phyloP scores from a whole-genome alignment of 2,329 filamentous ascomycete species.

The Xylaria sp. region DNA sequence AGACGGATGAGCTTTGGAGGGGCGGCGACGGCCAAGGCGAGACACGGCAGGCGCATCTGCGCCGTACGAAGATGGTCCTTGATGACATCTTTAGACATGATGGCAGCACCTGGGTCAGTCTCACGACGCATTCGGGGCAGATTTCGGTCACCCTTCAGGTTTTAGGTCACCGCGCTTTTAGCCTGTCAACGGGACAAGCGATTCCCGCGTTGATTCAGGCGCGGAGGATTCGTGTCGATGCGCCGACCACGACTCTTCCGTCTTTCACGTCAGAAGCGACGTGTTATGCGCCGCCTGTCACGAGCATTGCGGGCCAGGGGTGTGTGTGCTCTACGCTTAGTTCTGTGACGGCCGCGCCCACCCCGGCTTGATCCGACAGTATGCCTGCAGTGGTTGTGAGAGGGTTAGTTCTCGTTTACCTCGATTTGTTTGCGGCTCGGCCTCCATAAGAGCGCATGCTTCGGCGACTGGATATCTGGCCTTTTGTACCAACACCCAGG shows the following conservation, averaged over 20 bases:
- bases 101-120: conserved; percentile 59
- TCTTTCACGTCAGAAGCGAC: conserved; percentile 50
- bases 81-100: conserved; percentile 63
- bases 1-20: conserved; percentile 56
- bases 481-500: not conserved
- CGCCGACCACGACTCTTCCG: conserved; percentile 42
- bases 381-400: too few species aligned
- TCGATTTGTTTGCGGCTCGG: too few species aligned
- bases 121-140: conserved; percentile 66
- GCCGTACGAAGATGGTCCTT: conserved; percentile 54
- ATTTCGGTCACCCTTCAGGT: conserved; percentile 59
- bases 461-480: not conserved
- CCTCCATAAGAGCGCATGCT: not conserved
- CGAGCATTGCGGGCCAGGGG: conserved; percentile 48
- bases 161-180: conserved; percentile 65
- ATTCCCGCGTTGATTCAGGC: conserved; percentile 71
- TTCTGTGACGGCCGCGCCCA: conserved; percentile 22
- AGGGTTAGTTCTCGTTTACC: too few species aligned
- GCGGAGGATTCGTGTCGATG: conserved; percentile 44
- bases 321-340: conserved; percentile 47
- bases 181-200: conserved; percentile 68
- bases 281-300: conserved; percentile 52
- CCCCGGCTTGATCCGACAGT: not conserved
- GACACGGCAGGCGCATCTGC: conserved; percentile 54
- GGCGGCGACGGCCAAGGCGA: conserved; percentile 46